Evolutionary conservation across 2,329 filamentous ascomycete genomes (phyloP), one percentile per base, ranked within the genome.

Genomic region (Fusarium chaquense): DNA sequence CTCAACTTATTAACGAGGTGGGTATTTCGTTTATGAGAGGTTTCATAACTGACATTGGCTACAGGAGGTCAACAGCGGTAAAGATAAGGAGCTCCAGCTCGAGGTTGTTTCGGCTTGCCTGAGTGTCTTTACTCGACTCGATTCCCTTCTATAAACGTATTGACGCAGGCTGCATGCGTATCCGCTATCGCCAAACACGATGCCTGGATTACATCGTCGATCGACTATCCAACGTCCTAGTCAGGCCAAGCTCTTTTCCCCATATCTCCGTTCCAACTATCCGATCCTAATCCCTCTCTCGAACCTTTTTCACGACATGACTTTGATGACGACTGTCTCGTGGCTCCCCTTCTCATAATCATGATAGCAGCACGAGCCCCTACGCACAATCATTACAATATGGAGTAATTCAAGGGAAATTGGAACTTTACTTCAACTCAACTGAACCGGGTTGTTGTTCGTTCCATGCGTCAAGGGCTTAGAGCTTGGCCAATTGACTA

Each of bases 91-190:
- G 79, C 86, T 98, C 76, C 96, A 98, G 81, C 87, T 99, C 71
- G 96, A 99, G 87, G 95, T 97, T 76, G 93, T 99, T 56, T 94
- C 96, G 54, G 96, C 96, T 73, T 98, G 96, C 81, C 83, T 99
- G 80, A 97, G 92, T 83, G 96, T 99, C 76, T 99, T 99, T 81
- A 99, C 96, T 70, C 90, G 95, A 78, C 91, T 99, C 76, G 96
- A 99, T 83, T 98, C 96, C 53, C 86, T 99, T 67, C 90, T 99
- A 79, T 99, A 88, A 83, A 65, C 54, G 36, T 40, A 18, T 35
- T 33, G 38, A 38, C 20, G 38, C 52, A 50, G 40, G 51, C 46
- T 50, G 50, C 46, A 36, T 49, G 54, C 56, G 61, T 64, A 51
- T 43, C 49, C 53, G 43, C 64, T 60, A 52, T 56, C 41, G 56